These are phyloP conservation scores for Alternaria ventricosa DNA, from an alignment of 2,329 filamentous ascomycete species.

Conservation along the genomic window DNA sequence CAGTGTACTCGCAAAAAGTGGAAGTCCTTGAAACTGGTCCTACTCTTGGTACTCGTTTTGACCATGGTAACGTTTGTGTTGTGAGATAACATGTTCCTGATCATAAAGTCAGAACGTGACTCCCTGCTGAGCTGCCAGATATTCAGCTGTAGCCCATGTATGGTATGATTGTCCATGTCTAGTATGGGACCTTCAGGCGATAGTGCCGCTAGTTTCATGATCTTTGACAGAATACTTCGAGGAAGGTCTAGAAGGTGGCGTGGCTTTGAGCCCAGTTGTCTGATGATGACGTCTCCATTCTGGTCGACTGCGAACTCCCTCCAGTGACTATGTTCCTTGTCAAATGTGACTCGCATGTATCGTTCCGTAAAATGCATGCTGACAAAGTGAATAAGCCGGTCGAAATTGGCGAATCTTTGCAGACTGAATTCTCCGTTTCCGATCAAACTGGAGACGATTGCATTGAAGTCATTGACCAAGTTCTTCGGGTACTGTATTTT, in stretches of 20 bases:
- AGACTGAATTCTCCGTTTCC: neutral
- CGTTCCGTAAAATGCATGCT: neutral
- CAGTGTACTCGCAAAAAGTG: neutral
- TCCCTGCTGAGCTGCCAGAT: neutral
- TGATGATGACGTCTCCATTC: neutral
- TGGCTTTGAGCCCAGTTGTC: neutral
- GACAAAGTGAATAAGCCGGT: neutral
- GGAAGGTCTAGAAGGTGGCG: neutral
- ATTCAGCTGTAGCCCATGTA: neutral
- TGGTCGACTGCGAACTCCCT: neutral
- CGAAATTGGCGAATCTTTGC: neutral
- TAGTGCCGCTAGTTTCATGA: neutral
- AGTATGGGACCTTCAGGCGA: neutral
- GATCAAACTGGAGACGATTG: neutral
- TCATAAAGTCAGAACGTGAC: neutral
- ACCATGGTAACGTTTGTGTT: neutral
- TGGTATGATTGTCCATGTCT: neutral
- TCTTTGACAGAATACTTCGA: neutral
- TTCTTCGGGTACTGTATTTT: neutral
- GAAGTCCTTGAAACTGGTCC: neutral
- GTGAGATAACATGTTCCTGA: neutral
- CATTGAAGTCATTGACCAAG: neutral
- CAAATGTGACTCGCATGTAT: neutral
- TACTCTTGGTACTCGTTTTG: neutral
- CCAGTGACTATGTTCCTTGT: neutral